Evolutionary conservation across 345 rosid species (phyloP).

Genomic region (Barbarea vulgaris): DNA sequence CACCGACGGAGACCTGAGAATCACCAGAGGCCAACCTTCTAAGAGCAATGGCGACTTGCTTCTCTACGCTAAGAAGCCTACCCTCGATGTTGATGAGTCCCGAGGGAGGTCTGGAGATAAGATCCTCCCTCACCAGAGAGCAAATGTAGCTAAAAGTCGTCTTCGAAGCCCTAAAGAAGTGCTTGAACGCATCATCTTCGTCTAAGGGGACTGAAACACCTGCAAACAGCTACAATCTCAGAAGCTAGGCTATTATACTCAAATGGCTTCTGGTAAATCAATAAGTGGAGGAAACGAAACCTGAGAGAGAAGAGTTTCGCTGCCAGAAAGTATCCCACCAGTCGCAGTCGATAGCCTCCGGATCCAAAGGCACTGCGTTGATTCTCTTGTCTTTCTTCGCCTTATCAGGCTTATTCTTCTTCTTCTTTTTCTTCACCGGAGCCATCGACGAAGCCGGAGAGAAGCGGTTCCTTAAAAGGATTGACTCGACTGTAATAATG

Average conservation of each 20-base stretch:
- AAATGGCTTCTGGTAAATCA: not conserved
- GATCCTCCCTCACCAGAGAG: conserved; percentile 86
- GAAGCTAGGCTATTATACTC: not conserved
- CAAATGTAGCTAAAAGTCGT: conserved; percentile 83
- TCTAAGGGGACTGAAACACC: conserved; percentile 51
- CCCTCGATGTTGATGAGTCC: conserved; percentile 98
- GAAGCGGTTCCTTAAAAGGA: not conserved
- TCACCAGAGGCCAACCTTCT: conserved; percentile 94
- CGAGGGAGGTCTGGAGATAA: conserved; percentile 88
- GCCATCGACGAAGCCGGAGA: conserved; percentile 45
- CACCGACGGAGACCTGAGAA: conserved; percentile 94
- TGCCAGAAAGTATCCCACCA: conserved; percentile 94
- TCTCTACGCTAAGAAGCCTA: conserved; percentile 93
- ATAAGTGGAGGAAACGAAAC: conserved; percentile 33
- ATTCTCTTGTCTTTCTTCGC: conserved; percentile 54
- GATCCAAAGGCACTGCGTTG: conserved; percentile 57
- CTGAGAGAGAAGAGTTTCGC: conserved; percentile 71
- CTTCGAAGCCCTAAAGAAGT: conserved; percentile 84
- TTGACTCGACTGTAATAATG: not conserved
- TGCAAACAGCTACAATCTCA: conserved; percentile 20
- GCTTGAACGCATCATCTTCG: conserved; percentile 90
- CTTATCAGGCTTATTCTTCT: conserved; percentile 47
- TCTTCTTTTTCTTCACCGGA: conserved; percentile 62
- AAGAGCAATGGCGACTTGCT: conserved; percentile 90
- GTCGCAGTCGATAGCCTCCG: conserved; percentile 72